Conservation (phyloP, 495 filamentous ascomycete genomes). For the Platismatia glauca region DNA sequence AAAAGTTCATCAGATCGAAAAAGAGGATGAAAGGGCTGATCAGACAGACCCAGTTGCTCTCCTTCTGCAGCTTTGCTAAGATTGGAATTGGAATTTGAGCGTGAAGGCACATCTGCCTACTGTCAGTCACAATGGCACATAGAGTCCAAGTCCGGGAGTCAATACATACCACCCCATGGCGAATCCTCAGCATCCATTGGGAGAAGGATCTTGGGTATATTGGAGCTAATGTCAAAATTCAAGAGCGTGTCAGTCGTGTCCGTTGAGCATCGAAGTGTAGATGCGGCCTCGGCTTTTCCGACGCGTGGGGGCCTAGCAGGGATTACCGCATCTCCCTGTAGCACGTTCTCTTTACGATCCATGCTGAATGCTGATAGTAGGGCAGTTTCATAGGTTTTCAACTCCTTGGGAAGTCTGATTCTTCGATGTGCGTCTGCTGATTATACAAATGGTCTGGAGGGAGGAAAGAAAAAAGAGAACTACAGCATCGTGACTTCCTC, state of each 20-base stretch:
- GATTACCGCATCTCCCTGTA: background rate
- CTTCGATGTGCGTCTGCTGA: background rate
- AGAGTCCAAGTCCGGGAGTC: constrained; percentile 10
- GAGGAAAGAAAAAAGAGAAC: background rate
- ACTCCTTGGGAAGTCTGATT: background rate
- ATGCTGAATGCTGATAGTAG: background rate
- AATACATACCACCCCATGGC: constrained; percentile 58
- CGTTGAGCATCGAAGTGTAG: constrained; percentile 11
- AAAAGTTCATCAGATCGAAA: constrained; percentile 18
- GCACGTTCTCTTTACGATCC: constrained; percentile 5
- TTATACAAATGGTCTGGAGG: background rate
- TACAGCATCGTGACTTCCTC: constrained; percentile 4
- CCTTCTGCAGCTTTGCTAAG: constrained; percentile 24
- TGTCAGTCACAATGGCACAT: constrained; percentile 21
- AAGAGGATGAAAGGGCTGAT: constrained; percentile 12
- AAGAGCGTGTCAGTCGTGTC: constrained; percentile 14
- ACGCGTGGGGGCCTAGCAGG: constrained; percentile 9
- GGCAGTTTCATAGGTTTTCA: background rate
- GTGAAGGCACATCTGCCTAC: constrained; percentile 49
- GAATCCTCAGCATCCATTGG: constrained; percentile 54
- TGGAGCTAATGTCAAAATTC: constrained; percentile 18
- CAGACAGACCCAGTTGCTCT: constrained; percentile 29
- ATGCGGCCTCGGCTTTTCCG: constrained; percentile 1
- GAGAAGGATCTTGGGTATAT: constrained; percentile 18
- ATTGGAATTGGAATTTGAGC: constrained; percentile 34